Conservation (phyloP, 352 stramenopile genomes). For the Thraustotheca clavata region DNA sequence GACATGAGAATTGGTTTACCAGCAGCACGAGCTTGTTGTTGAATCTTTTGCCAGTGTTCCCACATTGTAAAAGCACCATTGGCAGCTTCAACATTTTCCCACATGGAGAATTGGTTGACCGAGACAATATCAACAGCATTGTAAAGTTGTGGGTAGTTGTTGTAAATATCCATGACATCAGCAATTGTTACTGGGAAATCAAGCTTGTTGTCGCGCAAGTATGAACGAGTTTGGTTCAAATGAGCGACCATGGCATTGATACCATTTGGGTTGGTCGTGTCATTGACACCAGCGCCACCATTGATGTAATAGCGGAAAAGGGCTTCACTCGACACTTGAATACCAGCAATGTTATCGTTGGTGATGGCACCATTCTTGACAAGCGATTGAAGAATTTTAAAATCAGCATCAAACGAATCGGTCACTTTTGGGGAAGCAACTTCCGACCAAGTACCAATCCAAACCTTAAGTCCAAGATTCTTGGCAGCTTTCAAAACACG, state of each 20-base stretch:
- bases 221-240: slow-evolving; percentile 48
- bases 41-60: slow-evolving; percentile 21
- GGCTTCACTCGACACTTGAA: slow-evolving; percentile 58
- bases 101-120: slow-evolving; percentile 78
- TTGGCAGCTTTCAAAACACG: slow-evolving; percentile 40
- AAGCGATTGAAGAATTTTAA: slow-evolving; percentile 32
- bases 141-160: slow-evolving; percentile 43
- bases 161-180: slow-evolving; percentile 63
- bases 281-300: slow-evolving; percentile 5
- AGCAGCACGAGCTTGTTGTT: slow-evolving; percentile 38
- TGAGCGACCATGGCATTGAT: slow-evolving; percentile 25
- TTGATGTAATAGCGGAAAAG: slow-evolving; percentile 58
- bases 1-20: slow-evolving; percentile 54
- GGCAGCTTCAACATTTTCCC: slow-evolving; percentile 41
- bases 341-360: slow-evolving; percentile 39
- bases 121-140: slow-evolving; percentile 57
- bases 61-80: slow-evolving; percentile 53
- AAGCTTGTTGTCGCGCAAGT: slow-evolving; percentile 31
- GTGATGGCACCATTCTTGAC: slow-evolving; percentile 33
- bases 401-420: slow-evolving; percentile 40
- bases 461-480: slow-evolving; percentile 41
- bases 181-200: slow-evolving; percentile 51
- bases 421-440: slow-evolving; percentile 16
- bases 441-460: slow-evolving; percentile 55
- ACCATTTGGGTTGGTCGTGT: neutral